These are phyloP conservation scores for Erysimum cheiri DNA, from an alignment of 441 rosid species.

Conservation along the genomic window DNA sequence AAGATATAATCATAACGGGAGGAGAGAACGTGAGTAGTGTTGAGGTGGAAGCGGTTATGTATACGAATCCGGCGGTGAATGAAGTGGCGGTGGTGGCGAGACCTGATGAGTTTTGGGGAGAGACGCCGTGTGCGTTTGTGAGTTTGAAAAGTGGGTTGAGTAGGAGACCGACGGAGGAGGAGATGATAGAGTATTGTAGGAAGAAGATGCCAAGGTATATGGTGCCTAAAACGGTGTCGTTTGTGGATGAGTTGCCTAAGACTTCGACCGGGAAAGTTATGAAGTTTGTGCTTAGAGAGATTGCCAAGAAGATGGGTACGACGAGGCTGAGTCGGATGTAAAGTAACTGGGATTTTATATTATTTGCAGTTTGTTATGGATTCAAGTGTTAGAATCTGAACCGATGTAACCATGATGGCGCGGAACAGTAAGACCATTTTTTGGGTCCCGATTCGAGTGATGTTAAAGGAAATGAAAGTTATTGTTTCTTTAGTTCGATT, in stretches of 20 bases:
- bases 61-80: constrained; percentile 58
- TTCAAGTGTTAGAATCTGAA: too few relatives aligned
- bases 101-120: constrained; percentile 84
- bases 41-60: constrained; percentile 72
- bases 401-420: too few relatives aligned
- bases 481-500: neutral
- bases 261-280: constrained; percentile 83
- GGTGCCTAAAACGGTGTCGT: constrained; percentile 83
- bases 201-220: constrained; percentile 60
- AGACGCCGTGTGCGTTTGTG: constrained; percentile 82
- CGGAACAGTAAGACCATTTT: too few relatives aligned
- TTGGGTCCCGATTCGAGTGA: too few relatives aligned
- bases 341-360: too few relatives aligned
- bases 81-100: constrained; percentile 90
- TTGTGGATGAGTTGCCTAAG: constrained; percentile 72
- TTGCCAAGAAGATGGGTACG: constrained; percentile 59
- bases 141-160: constrained; percentile 49
- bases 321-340: constrained; percentile 58
- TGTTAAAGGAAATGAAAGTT: too few relatives aligned
- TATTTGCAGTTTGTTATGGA: too few relatives aligned
- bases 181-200: constrained; percentile 65
- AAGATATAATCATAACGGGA: constrained; percentile 83
- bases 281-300: constrained; percentile 65
- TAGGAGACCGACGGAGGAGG: constrained; percentile 53
- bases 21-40: constrained; percentile 86